phyloP scores from a whole-genome alignment of 345 rosid species.

The Citrus inodora region DNA sequence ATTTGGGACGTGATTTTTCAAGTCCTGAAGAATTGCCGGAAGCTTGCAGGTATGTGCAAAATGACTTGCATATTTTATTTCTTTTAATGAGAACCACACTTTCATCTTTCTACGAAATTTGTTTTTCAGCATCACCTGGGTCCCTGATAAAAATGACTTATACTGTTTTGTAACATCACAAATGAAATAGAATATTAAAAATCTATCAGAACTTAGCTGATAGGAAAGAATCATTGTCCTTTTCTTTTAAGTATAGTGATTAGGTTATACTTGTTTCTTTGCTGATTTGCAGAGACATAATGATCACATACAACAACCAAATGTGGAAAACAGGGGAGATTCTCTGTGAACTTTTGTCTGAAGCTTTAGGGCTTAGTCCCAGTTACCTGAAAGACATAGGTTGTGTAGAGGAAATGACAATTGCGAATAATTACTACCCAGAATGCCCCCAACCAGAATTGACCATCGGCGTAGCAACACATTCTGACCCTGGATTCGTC shows the following conservation, averaged over 20 bases:
- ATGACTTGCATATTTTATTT: too few species aligned
- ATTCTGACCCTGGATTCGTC: slow-evolving; percentile 26
- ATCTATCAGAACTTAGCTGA: background rate
- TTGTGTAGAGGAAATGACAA: slow-evolving; percentile 21
- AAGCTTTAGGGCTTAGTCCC: slow-evolving; percentile 32
- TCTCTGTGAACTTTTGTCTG: slow-evolving; percentile 30
- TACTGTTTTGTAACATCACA: too few species aligned
- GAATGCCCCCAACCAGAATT: slow-evolving; percentile 43
- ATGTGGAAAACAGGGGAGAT: slow-evolving; percentile 1
- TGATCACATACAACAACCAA: slow-evolving; percentile 21
- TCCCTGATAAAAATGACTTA: too few species aligned
- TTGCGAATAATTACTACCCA: slow-evolving; percentile 34
- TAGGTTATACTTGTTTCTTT: background rate
- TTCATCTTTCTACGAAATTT: too few species aligned
- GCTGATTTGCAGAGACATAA: slow-evolving; percentile 22
- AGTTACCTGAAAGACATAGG: slow-evolving; percentile 20
- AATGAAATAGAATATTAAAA: too few species aligned
- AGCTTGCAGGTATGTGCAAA: background rate
- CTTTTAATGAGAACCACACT: too few species aligned
- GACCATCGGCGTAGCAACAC: slow-evolving; percentile 29
- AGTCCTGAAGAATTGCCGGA: background rate
- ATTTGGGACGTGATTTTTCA: background rate
- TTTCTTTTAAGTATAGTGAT: background rate
- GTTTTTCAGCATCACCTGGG: too few species aligned
- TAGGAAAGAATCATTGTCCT: background rate